phyloP scores from a whole-genome alignment of 768 basidiomycete species.

The Dioszegia aurantiaca region DNA sequence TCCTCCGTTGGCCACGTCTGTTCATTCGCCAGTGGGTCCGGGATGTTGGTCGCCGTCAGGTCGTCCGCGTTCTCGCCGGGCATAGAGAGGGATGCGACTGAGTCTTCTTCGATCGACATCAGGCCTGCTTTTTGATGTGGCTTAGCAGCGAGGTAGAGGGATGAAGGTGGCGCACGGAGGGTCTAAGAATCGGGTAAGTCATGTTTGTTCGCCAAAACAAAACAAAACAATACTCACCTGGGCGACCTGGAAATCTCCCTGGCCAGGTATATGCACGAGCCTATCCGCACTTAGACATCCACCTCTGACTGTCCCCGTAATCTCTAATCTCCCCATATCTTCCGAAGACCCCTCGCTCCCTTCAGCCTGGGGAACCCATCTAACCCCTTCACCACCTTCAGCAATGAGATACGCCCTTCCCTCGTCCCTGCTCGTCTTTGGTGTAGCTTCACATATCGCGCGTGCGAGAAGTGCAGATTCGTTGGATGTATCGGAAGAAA shows the following conservation, averaged over 20 bases:
- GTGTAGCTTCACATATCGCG: slow-evolving; percentile 78
- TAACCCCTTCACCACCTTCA: slow-evolving; percentile 56
- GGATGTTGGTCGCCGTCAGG: slow-evolving; percentile 78
- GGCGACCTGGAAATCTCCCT: slow-evolving; percentile 80
- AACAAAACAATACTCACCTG: slow-evolving; percentile 59
- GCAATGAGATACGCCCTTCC: slow-evolving; percentile 74
- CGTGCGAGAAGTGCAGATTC: slow-evolving; percentile 59
- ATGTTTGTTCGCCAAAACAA: neutral
- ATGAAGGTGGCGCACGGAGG: slow-evolving; percentile 60
- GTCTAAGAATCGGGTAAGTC: slow-evolving; percentile 58
- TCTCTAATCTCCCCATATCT: slow-evolving; percentile 63
- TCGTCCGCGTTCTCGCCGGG: slow-evolving; percentile 72
- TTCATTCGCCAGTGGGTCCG: slow-evolving; percentile 85
- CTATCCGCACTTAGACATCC: slow-evolving; percentile 72
- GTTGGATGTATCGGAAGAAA: slow-evolving; percentile 58
- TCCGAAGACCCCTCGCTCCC: slow-evolving; percentile 30
- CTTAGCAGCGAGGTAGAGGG: slow-evolving; percentile 33
- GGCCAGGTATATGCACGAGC: slow-evolving; percentile 79
- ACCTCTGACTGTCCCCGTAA: slow-evolving; percentile 86
- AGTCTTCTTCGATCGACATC: slow-evolving; percentile 53
- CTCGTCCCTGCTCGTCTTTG: slow-evolving; percentile 77
- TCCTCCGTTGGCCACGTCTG: slow-evolving; percentile 99
- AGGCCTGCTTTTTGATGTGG: slow-evolving; percentile 30
- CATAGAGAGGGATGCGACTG: slow-evolving; percentile 59
- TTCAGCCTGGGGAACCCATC: slow-evolving; percentile 56